Evolutionary conservation across 352 stramenopile species (phyloP), one percentile per base, ranked within the genome.

Genomic region (Phytophthora uliginosa): DNA sequence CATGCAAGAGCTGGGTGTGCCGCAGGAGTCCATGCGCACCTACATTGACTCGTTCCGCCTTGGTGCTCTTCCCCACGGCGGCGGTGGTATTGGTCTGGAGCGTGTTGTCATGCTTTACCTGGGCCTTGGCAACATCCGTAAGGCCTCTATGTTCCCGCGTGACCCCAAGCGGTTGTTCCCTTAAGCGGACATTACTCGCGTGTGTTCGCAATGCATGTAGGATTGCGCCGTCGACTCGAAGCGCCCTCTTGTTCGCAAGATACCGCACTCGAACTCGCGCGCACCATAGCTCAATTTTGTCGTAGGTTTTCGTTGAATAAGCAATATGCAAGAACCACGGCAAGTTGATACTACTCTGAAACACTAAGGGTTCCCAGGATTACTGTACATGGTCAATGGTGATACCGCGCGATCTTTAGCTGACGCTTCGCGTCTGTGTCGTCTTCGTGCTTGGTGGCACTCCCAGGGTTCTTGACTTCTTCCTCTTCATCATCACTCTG

Each of bases 41-140:
- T 99, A 99, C 83, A 92, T 99, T 18, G 95, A 99, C 76, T 98
- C 98, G 18, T 99, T 99, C 88, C 97, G 98, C 72, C 96, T 99
- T 71, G 98, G 98, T 52, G 98, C 98, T 17, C 86, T 99, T n/a
- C 98, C 98, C 38, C 98, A 99, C 83, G 98, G 95, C 45, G 98
- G 98, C 45, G 98, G 98, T 71, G 98, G 98, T 61, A 99, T 99
- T 80, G 98, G 98, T 66, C 80, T 99, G 20, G 98, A 99, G 81
- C 93, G 98, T 60, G 98, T 99, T 36, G 98, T 99, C 36, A 99
- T 99, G 92, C 91, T 99, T 38, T 99, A 99, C 83, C 87, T 99
- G 26, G 98, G 97, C 18, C 89, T 99, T 18, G 96, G 98, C 77
- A 99, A 99, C 93, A 99, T 99, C 62, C 90, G 98, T 80, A 99